Evolutionary conservation across 345 rosid genomes (phyloP).

Genomic region (Gossypium anomalum): DNA sequence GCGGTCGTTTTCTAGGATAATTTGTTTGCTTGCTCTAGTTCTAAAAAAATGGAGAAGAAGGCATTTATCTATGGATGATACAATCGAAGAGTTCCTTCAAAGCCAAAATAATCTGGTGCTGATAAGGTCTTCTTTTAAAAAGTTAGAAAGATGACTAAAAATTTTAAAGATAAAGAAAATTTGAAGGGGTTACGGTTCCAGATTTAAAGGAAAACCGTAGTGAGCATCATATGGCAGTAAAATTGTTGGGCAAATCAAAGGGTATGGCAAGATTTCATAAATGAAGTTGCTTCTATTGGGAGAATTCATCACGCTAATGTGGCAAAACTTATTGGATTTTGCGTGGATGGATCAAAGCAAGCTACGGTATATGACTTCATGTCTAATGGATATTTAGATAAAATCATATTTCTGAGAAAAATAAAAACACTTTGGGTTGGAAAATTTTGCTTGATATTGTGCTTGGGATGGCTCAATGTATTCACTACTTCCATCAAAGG

Average conservation of each 20-base stretch:
- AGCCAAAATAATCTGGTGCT: not conserved
- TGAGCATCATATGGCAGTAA: not conserved
- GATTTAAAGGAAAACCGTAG: slow-evolving; percentile 13
- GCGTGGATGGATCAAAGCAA: slow-evolving; percentile 3
- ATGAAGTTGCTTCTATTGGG: not conserved
- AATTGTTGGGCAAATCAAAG: not conserved
- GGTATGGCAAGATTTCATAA: not conserved
- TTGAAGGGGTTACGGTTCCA: not conserved
- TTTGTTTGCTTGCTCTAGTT: not conserved
- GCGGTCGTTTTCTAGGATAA: not conserved
- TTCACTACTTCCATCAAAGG: not conserved
- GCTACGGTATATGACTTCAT: slow-evolving; percentile 14
- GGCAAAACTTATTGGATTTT: not conserved
- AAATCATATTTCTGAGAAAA: not conserved
- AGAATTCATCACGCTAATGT: not conserved
- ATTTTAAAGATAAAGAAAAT: not conserved
- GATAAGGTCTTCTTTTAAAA: not conserved
- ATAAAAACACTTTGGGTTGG: not conserved
- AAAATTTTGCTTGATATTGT: not conserved
- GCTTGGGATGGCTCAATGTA: not conserved
- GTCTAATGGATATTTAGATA: not conserved
- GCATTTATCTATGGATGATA: not conserved
- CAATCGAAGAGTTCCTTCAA: not conserved
- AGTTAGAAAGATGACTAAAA: not conserved
- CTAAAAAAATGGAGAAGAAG: not conserved